These are phyloP conservation scores for Xylariales sp. DNA, from an alignment of 2,329 filamentous ascomycete species.

Conservation along the genomic window DNA sequence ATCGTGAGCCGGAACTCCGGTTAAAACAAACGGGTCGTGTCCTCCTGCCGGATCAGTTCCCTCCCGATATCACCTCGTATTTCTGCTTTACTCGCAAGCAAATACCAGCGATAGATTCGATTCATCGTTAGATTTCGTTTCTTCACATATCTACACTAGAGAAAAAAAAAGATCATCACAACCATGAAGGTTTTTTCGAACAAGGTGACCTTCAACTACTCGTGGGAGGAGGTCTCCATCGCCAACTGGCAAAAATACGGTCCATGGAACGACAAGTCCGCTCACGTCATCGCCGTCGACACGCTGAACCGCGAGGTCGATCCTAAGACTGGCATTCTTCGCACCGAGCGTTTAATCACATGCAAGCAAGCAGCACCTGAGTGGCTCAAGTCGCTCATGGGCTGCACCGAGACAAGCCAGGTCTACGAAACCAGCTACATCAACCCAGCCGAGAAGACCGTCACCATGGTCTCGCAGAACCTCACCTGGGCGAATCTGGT, in stretches of 20 bases:
- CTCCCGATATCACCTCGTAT: neutral
- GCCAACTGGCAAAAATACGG: constrained; percentile 99
- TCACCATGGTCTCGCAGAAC: constrained; percentile 96
- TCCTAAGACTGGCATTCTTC: constrained; percentile 52
- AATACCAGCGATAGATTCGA: too few species aligned
- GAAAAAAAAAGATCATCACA: too few species aligned
- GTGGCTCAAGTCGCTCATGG: constrained; percentile 77
- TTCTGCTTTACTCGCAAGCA: neutral
- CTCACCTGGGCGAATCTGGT: constrained; percentile 89
- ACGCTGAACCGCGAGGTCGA: constrained; percentile 70
- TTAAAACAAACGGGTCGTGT: neutral
- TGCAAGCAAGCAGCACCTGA: constrained; percentile 64
- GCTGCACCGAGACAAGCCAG: constrained; percentile 74
- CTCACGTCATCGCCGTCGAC: constrained; percentile 93
- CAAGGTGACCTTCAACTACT: constrained; percentile 88
- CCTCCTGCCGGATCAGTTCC: neutral
- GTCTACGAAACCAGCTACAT: constrained; percentile 97
- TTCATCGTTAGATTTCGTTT: too few species aligned
- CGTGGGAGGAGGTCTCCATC: constrained; percentile 95
- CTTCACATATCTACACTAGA: too few species aligned
- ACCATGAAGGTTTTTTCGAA: constrained; percentile 95
- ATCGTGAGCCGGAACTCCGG: too few species aligned
- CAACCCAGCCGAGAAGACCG: constrained; percentile 74
- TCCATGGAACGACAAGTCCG: constrained; percentile 98
- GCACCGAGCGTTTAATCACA: constrained; percentile 59